Conservation (phyloP, 192 early-diverging fungal species). For the Chytriomyces confervae region DNA sequence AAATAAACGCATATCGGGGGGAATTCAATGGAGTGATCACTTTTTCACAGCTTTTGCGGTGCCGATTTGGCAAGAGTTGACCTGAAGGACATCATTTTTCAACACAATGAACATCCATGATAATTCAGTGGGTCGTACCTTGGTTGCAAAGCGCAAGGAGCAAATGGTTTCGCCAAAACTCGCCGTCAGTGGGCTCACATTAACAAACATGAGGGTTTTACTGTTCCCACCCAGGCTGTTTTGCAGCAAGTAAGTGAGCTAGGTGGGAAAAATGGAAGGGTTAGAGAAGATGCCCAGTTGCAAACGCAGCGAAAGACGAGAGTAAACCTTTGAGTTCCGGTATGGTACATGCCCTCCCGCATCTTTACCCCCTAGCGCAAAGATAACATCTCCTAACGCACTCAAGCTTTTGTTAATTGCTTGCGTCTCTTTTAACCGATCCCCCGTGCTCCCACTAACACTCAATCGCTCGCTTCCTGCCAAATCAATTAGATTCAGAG, state of each 20-base stretch:
- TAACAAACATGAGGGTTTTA: slow-evolving; percentile 99
- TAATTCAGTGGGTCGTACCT: slow-evolving; percentile 56
- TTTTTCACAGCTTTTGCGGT: slow-evolving; percentile 62
- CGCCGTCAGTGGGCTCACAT: slow-evolving; percentile 78
- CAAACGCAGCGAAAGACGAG: slow-evolving; percentile 36
- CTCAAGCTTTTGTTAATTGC: slow-evolving; percentile 96
- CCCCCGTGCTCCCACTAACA: slow-evolving; percentile 81
- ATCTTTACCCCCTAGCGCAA: slow-evolving; percentile 73
- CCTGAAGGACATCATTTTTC: slow-evolving; percentile 23
- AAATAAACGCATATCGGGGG: no score
- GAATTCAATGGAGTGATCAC: not conserved
- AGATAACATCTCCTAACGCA: slow-evolving; percentile 90
- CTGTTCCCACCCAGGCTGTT: slow-evolving; percentile 84
- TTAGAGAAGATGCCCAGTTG: not conserved
- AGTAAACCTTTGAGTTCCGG: slow-evolving; percentile 87
- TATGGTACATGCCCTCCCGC: slow-evolving; percentile 83
- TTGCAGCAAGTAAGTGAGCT: slow-evolving; percentile 72
- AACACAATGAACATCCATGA: not conserved
- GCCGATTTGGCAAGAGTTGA: slow-evolving; percentile 88
- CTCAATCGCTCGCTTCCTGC: slow-evolving; percentile 92
- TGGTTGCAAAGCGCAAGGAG: slow-evolving; percentile 95
- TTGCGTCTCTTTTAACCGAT: slow-evolving; percentile 89
- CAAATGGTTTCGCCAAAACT: slow-evolving; percentile 86
- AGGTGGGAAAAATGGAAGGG: slow-evolving; percentile 11
- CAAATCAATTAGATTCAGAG: slow-evolving; percentile 92